These are phyloP conservation scores for Galerina sulciceps DNA, from an alignment of 768 basidiomycete genomes.

Conservation along the genomic window DNA sequence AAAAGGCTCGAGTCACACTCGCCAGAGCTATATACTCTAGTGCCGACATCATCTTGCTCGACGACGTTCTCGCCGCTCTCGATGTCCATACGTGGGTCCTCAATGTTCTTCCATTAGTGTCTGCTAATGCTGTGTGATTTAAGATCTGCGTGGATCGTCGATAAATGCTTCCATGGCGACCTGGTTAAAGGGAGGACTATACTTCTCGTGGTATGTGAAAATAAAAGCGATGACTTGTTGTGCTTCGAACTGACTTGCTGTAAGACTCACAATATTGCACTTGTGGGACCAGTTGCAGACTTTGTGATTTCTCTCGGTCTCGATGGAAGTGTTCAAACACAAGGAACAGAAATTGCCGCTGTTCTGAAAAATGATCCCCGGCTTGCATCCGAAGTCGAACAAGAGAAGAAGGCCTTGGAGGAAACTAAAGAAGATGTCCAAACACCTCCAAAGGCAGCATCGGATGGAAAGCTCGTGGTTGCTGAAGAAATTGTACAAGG, in stretches of 20 bases:
- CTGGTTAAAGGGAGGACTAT: constrained; percentile 76
- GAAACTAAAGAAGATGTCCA: constrained; percentile 22
- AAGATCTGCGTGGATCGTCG: constrained; percentile 82
- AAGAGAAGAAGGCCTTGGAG: constrained; percentile 27
- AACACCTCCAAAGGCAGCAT: constrained; percentile 9
- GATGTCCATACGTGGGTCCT: constrained; percentile 40
- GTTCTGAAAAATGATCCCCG: constrained; percentile 42
- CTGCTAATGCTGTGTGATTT: constrained; percentile 29
- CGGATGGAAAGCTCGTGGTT: constrained; percentile 60
- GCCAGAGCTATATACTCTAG: constrained; percentile 52
- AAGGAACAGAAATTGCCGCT: constrained; percentile 44
- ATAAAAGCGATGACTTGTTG: neutral
- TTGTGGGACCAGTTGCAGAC: constrained; percentile 49
- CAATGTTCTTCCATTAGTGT: neutral
- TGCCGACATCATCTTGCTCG: constrained; percentile 68
- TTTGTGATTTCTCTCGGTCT: constrained; percentile 58
- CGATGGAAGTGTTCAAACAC: constrained; percentile 48
- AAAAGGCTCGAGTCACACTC: constrained; percentile 53
- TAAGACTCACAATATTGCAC: constrained; percentile 42
- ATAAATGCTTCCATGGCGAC: constrained; percentile 77
- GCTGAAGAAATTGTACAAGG: constrained; percentile 60
- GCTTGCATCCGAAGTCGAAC: constrained; percentile 35
- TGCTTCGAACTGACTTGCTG: neutral
- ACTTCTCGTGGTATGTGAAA: constrained; percentile 66
- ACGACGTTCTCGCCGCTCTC: constrained; percentile 75